Base-by-base conservation (phyloP, 306 rosid species). In the Vigna hirtella region DNA sequence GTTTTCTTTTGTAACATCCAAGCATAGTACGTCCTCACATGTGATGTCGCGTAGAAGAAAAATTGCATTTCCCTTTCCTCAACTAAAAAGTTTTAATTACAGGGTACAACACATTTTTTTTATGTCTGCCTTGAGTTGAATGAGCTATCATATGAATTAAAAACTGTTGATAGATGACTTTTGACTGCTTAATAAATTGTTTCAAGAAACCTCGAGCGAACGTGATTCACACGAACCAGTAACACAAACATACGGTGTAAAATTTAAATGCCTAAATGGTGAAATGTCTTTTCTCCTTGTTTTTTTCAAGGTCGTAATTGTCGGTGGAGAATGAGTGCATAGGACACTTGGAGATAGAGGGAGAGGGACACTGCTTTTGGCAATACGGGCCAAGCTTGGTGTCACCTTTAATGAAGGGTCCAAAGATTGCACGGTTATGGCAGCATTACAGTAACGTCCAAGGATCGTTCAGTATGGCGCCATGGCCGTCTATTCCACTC, bases 241-340 rank as follows among this genome's bases (percentile, higher is more conserved):
- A 45, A 59, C 63, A 17, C 17, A 34, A 50, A 67, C 66, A 45
- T 58, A 30, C 1, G 70, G 45, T 58, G 38, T 70, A 63, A 51
- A 51, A n/a, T n/a, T 34, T 36, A 36, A 36, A 36, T 36, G 8
- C 7, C 9, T 36, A 16, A 47, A 66, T 22, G 72, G 71, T 81
- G 72, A 74, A 5, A 34, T 34, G 38, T 34, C 38, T 34, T 34
- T 34, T 81, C 58, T 18, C 30, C 26, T 65, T 80, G 70, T 67
- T 24, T 73, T 43, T 16, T n/a, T 8, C n/a, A 40, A 11, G 56
- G 53, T 45, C 36, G 51, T 73, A 58, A 67, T 74, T 79, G 87
- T 74, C 79, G 84, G 87, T 79, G 84, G 70, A 32, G 34, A 36
- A 34, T 61, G 4, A 52, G 24, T 79, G 65, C 43, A 70, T 48